Evolutionary conservation across 2,329 filamentous ascomycete genomes (phyloP).

Genomic region (Penicillium sp.): DNA sequence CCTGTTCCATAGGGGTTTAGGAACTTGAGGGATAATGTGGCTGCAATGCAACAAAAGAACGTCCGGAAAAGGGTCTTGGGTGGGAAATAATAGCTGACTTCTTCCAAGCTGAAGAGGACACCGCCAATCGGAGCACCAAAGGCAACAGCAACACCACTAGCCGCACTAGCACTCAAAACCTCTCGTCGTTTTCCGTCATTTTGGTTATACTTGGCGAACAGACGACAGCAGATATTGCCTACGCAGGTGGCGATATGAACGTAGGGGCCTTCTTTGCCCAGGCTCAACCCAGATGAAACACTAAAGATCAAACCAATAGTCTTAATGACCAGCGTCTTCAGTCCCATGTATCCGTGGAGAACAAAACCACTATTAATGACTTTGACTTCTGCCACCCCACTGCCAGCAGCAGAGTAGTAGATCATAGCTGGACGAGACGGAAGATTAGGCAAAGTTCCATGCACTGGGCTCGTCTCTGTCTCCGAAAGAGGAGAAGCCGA

Average conservation of each 20-base stretch:
- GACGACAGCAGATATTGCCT: conserved; percentile 88
- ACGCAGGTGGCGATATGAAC: conserved; percentile 97
- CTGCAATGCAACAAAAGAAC: conserved; percentile 95
- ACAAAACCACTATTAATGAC: conserved; percentile 98
- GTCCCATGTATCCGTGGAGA: conserved; percentile 87
- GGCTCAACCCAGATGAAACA: conserved; percentile 85
- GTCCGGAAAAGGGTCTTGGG: conserved; percentile 96
- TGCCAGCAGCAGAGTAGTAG: conserved; percentile 94
- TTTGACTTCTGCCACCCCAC: conserved; percentile 93
- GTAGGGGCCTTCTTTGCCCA: conserved; percentile 93
- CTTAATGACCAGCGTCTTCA: conserved; percentile 85
- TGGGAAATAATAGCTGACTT: conserved; percentile 94
- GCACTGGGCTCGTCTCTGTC: conserved; percentile 39
- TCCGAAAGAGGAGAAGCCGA: conserved; percentile 43
- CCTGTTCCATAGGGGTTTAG: conserved; percentile 93
- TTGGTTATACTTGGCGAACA: conserved; percentile 90
- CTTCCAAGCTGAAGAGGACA: conserved; percentile 89
- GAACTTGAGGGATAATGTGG: conserved; percentile 88
- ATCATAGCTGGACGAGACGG: conserved; percentile 67
- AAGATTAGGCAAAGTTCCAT: conserved; percentile 32
- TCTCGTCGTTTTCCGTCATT: conserved; percentile 95
- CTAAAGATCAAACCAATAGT: conserved; percentile 79
- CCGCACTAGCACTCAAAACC: conserved; percentile 87
- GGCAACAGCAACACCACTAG: conserved; percentile 88
- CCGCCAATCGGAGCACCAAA: conserved; percentile 90